Evolutionary conservation across 768 basidiomycete genomes (phyloP).

Genomic region (Termitomyces sp.): DNA sequence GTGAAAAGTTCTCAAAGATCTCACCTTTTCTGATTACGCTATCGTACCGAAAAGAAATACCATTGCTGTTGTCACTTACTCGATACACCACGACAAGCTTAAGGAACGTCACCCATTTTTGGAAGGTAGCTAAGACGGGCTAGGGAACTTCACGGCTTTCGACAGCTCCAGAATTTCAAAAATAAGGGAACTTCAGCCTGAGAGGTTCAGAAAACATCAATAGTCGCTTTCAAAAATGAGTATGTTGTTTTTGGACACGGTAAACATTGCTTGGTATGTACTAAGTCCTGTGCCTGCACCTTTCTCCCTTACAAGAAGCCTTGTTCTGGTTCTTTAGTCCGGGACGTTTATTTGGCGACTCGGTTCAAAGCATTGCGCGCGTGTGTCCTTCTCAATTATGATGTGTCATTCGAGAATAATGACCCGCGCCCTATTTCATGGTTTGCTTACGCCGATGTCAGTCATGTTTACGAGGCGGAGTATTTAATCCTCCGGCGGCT

Average conservation of each 20-base stretch:
- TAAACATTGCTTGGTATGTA: conserved; percentile 13
- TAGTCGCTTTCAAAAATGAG: conserved; percentile 20
- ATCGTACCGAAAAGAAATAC: conserved; percentile 30
- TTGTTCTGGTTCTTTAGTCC: conserved; percentile 19
- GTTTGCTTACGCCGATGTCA: conserved; percentile 23
- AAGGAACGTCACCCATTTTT: too few relatives aligned
- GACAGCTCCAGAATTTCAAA: conserved; percentile 34
- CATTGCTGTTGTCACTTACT: conserved; percentile 21
- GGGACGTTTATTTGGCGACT: conserved; percentile 43
- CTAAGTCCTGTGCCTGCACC: neutral
- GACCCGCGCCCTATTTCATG: conserved; percentile 12
- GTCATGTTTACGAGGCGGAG: conserved; percentile 29
- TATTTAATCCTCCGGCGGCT: neutral
- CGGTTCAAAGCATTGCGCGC: conserved; percentile 37
- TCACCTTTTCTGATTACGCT: conserved; percentile 39
- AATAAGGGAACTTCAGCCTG: conserved; percentile 18
- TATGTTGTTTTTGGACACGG: conserved; percentile 27
- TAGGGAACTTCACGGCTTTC: conserved; percentile 30
- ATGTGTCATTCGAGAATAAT: conserved; percentile 28
- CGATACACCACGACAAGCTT: conserved; percentile 27
- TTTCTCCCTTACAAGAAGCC: neutral
- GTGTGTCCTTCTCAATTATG: conserved; percentile 33
- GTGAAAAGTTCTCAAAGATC: conserved; percentile 30
- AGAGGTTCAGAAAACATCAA: conserved; percentile 20
- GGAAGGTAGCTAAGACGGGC: too few relatives aligned